Conservation (phyloP, 768 basidiomycete genomes). For the Boletus barrowsii region DNA sequence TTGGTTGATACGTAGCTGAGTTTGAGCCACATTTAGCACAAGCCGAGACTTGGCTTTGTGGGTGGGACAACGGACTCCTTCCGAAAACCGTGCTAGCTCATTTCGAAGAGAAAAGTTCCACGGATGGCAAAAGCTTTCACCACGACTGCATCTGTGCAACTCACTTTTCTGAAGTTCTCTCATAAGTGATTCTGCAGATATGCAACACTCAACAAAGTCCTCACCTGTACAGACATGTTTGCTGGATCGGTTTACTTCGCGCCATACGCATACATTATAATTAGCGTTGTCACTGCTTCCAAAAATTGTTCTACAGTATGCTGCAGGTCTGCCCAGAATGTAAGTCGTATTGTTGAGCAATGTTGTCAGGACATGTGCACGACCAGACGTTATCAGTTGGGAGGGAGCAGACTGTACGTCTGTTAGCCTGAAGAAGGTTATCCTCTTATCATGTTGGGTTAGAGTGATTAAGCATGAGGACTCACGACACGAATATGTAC, state of each 20-base stretch:
- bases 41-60: too few species aligned
- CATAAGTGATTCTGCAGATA: neutral
- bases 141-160: neutral
- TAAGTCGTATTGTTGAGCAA: neutral
- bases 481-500: too few species aligned
- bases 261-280: neutral
- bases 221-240: neutral
- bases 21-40: too few species aligned
- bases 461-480: too few species aligned
- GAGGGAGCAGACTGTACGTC: neutral
- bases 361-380: neutral
- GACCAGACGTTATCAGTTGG: slow-evolving; percentile 1
- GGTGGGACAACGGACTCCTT: too few species aligned
- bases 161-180: neutral
- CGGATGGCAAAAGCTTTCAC: neutral
- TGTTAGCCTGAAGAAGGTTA: neutral
- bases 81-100: neutral
- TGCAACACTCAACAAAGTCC: neutral
- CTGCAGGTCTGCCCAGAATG: neutral
- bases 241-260: neutral
- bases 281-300: neutral
- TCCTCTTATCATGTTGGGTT: too few species aligned
- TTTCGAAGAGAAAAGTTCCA: neutral
- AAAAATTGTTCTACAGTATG: neutral
- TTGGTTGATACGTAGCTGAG: neutral